phyloP scores from a whole-genome alignment of 805 yeast genomes.

The Saccharomycopsis oosterbeekiorum region DNA sequence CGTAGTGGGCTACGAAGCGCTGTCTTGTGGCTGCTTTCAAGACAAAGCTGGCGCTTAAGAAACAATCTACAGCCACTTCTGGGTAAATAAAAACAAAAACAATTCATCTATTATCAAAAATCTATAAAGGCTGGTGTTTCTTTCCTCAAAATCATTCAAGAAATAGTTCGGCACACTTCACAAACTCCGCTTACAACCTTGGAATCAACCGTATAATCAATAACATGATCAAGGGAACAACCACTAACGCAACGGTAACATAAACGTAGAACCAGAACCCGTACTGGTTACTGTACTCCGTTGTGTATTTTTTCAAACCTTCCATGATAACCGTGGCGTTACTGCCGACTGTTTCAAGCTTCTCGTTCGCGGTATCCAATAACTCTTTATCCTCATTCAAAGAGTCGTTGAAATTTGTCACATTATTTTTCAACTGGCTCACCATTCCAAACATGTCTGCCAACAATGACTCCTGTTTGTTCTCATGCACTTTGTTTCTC shows the following conservation, averaged over 20 bases:
- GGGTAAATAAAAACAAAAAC: too few relatives aligned
- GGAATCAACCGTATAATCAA: conserved; percentile 14
- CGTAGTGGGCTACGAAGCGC: too few relatives aligned
- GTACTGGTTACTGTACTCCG: conserved; percentile 4
- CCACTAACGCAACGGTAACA: conserved; percentile 7
- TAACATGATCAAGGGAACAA: conserved; percentile 14
- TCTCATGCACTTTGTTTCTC: conserved; percentile 14
- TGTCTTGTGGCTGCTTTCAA: too few relatives aligned
- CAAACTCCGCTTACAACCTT: background rate
- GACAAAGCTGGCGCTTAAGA: too few relatives aligned
- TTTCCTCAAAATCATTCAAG: too few relatives aligned
- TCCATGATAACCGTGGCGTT: conserved; percentile 9
- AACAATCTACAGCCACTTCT: too few relatives aligned
- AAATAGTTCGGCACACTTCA: background rate
- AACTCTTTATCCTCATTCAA: conserved; percentile 10
- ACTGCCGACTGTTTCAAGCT: conserved; percentile 13
- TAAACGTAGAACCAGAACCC: conserved; percentile 18
- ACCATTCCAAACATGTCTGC: conserved; percentile 17
- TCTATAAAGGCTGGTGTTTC: too few relatives aligned
- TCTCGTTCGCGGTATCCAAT: conserved; percentile 1
- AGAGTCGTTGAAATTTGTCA: conserved; percentile 9
- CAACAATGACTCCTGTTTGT: conserved; percentile 12
- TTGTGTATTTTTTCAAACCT: conserved; percentile 7
- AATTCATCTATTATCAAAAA: too few relatives aligned
- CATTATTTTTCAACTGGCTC: conserved; percentile 12